Base-by-base conservation (phyloP, 805 yeast species). In the Suhomyces pyralidae region DNA sequence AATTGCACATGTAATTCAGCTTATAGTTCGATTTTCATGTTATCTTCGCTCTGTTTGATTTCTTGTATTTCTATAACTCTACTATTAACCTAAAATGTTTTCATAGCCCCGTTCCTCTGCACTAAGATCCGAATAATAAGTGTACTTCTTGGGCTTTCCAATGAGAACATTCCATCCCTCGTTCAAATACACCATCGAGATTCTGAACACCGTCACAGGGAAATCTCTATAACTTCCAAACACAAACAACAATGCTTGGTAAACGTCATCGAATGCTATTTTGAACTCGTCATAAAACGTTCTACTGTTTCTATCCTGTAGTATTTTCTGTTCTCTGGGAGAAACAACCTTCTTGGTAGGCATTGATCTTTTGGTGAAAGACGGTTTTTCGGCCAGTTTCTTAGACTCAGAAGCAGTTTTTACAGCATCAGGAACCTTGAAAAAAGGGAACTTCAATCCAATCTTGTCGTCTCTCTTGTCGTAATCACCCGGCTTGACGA, bases 81-180 rank as follows among this genome's bases (percentile, higher is more conserved):
- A n/a, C 38, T 34, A 34, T 34, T 34, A n/a, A 36, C 14, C 24
- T 38, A 38, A 38, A 3, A 38, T 38, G 9, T 38, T 38, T n/a
- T 38, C 42, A 38, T 38, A 38, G 24, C 14, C 24, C 8, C 40
- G 20, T 19, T 38, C 42, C 24, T 38, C 42, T 14, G 19, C 38
- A 19, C 24, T 38, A 17, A 46, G 49, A 22, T 22, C 49, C 6
- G 49, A 46, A 15, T 46, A 44, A 22, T 46, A 46, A 7, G 49
- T 49, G 42, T 45, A 54, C 10, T 20, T 34, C 25, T 26, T 30
- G 4, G 65, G 71, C 43, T 77, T 79, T n/a, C 96, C 96, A 51
- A 90, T 77, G 63, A 90, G 88, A 36, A 65, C 66, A 62, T 86
- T 84, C 97, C 97, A 93, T 66, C 81, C 77, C 40, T 76, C 71